Percentiles rank a stretch among this genome's conserved stretches.
Evolutionary conservation across 2,329 filamentous ascomycete species (phyloP).

Genomic region (Botrytis tulipae): DNA sequence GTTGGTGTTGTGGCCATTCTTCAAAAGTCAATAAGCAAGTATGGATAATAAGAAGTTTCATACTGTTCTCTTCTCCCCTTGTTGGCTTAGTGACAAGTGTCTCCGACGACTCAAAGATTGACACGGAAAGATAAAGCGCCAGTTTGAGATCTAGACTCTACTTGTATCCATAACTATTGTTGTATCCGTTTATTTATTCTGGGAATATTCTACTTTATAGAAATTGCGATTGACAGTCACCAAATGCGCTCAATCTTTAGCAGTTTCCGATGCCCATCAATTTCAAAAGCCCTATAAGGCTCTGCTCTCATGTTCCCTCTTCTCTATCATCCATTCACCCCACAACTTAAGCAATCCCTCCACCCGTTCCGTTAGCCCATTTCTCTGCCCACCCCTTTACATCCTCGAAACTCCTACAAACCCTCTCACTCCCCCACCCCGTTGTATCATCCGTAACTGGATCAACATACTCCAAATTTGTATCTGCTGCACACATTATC

Average conservation of each 20-base stretch:
- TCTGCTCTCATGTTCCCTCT: not conserved
- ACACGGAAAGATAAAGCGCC: not conserved
- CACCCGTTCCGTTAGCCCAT: constrained; percentile 13
- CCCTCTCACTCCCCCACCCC: constrained; percentile 24
- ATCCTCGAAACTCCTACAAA: constrained; percentile 25
- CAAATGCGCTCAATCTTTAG: not conserved
- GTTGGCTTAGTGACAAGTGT: not conserved
- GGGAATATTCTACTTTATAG: not conserved
- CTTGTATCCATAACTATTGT: not conserved
- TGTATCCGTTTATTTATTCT: too few species aligned
- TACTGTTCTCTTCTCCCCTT: not conserved
- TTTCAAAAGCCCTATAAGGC: not conserved
- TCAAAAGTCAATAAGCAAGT: too few species aligned
- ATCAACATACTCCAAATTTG: constrained; percentile 22
- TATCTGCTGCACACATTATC: constrained; percentile 26
- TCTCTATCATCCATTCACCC: not conserved
- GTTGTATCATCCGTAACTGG: constrained; percentile 17
- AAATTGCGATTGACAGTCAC: not conserved
- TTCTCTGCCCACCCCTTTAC: constrained; percentile 22
- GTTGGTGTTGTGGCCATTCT: not conserved
- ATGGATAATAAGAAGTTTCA: not conserved
- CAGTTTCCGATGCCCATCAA: not conserved
- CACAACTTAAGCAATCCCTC: not conserved
- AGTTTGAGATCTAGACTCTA: not conserved
- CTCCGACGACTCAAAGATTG: not conserved